Evolutionary conservation across 2,329 filamentous ascomycete genomes (phyloP).

Genomic region (Chrysoporthe deuterocubensis): DNA sequence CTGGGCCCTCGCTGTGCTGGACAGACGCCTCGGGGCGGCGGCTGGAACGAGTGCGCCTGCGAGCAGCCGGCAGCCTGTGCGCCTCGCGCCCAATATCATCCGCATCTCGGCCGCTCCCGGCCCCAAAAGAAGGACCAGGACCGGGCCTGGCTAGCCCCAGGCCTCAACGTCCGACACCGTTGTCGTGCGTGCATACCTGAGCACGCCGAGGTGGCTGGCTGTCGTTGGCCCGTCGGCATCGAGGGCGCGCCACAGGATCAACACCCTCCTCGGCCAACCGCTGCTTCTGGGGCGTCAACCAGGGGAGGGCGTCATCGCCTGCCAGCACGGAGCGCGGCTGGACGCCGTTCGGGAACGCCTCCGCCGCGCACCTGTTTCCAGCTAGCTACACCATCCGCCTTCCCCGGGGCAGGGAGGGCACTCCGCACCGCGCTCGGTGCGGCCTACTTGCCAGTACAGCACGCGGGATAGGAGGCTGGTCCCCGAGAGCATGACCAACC

Average conservation of each 20-base stretch:
- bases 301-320: no score
- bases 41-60: not conserved
- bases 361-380: not conserved
- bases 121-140: not conserved
- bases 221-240: conserved; percentile 1
- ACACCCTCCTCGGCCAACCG: not conserved
- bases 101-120: not conserved
- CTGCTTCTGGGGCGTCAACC: no score
- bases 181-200: conserved; percentile 11
- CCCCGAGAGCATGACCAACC: conserved; percentile 54
- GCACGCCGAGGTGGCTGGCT: not conserved
- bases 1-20: not conserved
- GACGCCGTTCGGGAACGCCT: not conserved
- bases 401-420: not conserved
- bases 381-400: not conserved
- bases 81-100: not conserved
- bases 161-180: not conserved
- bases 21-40: not conserved
- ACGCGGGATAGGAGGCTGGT: no score
- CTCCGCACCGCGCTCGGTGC: no score
- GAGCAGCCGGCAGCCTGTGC: not conserved
- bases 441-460: no score
- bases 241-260: conserved; percentile 2
- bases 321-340: not conserved
- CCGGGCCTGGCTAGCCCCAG: not conserved